phyloP scores from a whole-genome alignment of 192 early-diverging fungal genomes.

The Physocladia obscura region DNA sequence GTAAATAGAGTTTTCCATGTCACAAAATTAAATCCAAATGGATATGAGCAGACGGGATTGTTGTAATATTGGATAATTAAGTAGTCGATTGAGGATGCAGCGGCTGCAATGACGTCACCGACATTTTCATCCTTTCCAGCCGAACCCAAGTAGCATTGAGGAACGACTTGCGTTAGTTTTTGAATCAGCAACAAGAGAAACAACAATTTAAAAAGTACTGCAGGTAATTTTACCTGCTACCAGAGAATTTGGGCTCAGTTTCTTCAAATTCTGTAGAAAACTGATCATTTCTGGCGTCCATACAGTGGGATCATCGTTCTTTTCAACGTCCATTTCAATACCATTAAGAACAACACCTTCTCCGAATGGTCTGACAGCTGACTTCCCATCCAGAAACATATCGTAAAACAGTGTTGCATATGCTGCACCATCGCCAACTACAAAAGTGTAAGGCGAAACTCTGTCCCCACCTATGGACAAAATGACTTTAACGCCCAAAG shows the following conservation, averaged over 20 bases:
- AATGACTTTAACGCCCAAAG: not conserved
- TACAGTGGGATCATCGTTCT: conserved; percentile 13
- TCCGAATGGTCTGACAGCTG: not conserved
- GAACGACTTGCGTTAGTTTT: no score
- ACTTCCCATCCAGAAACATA: conserved; percentile 1
- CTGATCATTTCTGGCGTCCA: conserved; percentile 17
- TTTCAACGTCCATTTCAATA: conserved; percentile 13
- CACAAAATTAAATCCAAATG: conserved; percentile 14
- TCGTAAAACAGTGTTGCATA: conserved; percentile 16
- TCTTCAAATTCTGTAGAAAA: not conserved
- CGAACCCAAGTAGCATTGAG: not conserved
- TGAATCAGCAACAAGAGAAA: no score
- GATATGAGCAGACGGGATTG: conserved; percentile 14
- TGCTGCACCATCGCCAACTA: conserved; percentile 3
- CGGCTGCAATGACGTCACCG: no score
- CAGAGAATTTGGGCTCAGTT: not conserved
- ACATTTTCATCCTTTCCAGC: not conserved
- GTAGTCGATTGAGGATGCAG: not conserved
- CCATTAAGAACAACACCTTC: conserved; percentile 6
- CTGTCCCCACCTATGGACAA: conserved; percentile 17
- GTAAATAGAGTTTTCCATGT: not conserved
- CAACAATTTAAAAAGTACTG: no score
- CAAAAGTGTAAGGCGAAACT: not conserved
- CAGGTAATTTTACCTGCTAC: no score
- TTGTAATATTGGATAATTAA: conserved; percentile 9